These are phyloP conservation scores for Pseudogymnoascus sp. DNA, from an alignment of 2,329 filamentous ascomycete genomes.

Conservation along the genomic window DNA sequence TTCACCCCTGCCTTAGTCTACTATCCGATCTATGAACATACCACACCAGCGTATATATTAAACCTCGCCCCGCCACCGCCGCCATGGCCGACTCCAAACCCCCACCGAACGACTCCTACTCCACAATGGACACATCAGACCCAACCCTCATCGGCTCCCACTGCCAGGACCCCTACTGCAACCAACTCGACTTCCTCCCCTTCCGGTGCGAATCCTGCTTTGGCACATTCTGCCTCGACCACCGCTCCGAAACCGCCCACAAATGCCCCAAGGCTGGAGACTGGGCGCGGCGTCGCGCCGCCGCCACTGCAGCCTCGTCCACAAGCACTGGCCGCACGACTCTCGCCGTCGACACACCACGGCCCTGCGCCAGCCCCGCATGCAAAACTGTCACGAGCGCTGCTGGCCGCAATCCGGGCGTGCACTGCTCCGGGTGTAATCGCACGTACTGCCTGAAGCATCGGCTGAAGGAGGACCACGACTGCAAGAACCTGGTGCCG, in stretches of 20 bases:
- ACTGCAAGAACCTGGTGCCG: slow-evolving; percentile 68
- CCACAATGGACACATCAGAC: slow-evolving; percentile 67
- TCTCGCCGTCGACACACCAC: slow-evolving; percentile 47
- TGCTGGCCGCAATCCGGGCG: slow-evolving; percentile 41
- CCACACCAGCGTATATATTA: slow-evolving; percentile 4
- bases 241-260: slow-evolving; percentile 79
- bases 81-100: slow-evolving; percentile 46
- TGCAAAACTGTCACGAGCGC: slow-evolving; percentile 65
- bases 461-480: slow-evolving; percentile 69
- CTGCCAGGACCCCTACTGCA: slow-evolving; percentile 86
- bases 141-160: slow-evolving; percentile 80
- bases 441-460: slow-evolving; percentile 71
- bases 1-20: not conserved
- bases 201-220: slow-evolving; percentile 87
- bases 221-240: slow-evolving; percentile 83
- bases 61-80: slow-evolving; percentile 12
- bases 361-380: slow-evolving; percentile 55
- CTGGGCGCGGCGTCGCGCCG: slow-evolving; percentile 50
- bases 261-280: slow-evolving; percentile 52
- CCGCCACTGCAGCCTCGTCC: slow-evolving; percentile 45
- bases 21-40: not conserved
- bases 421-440: slow-evolving; percentile 64
- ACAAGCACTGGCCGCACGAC: slow-evolving; percentile 39
- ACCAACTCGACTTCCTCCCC: slow-evolving; percentile 91
- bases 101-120: slow-evolving; percentile 48